Conservation (phyloP, 495 filamentous ascomycete genomes). For the Staphylotrichum longicolle region DNA sequence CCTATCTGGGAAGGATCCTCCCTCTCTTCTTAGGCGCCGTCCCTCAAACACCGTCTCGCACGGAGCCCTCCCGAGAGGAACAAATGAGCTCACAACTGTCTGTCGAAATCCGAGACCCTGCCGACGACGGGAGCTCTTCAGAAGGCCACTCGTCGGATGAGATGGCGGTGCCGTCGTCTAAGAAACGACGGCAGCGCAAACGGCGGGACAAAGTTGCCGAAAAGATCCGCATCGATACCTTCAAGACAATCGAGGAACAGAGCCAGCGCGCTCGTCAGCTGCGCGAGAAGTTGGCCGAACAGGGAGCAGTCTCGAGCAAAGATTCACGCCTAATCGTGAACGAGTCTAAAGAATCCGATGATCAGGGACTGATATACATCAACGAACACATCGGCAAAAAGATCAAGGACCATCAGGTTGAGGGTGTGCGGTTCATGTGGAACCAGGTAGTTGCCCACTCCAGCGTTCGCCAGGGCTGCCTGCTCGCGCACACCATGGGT, state of each 20-base stretch:
- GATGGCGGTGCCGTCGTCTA: constrained; percentile 23
- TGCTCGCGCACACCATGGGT: constrained; percentile 92
- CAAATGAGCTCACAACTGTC: background rate
- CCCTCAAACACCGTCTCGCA: constrained; percentile 14
- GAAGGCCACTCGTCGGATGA: constrained; percentile 22
- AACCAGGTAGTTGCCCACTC: constrained; percentile 63
- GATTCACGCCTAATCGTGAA: constrained; percentile 62
- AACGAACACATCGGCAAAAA: constrained; percentile 45
- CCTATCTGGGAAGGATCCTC: constrained; percentile 20
- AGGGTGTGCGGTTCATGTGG: constrained; percentile 88
- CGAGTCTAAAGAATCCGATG: constrained; percentile 57
- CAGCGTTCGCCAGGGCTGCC: constrained; percentile 63
- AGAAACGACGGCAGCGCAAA: constrained; percentile 53
- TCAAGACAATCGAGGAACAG: constrained; percentile 45
- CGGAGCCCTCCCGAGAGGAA: background rate
- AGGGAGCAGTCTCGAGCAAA: constrained; percentile 44
- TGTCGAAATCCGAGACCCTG: constrained; percentile 4
- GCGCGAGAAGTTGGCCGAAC: constrained; percentile 39
- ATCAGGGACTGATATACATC: constrained; percentile 52
- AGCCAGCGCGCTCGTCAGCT: constrained; percentile 51
- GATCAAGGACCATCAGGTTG: constrained; percentile 58
- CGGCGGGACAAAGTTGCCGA: constrained; percentile 48
- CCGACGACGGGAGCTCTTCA: constrained; percentile 13
- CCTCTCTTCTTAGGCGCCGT: constrained; percentile 13
- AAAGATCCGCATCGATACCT: constrained; percentile 46